phyloP scores from a whole-genome alignment of 805 yeast genomes.

The Kregervanrija pseudodelftensis region DNA sequence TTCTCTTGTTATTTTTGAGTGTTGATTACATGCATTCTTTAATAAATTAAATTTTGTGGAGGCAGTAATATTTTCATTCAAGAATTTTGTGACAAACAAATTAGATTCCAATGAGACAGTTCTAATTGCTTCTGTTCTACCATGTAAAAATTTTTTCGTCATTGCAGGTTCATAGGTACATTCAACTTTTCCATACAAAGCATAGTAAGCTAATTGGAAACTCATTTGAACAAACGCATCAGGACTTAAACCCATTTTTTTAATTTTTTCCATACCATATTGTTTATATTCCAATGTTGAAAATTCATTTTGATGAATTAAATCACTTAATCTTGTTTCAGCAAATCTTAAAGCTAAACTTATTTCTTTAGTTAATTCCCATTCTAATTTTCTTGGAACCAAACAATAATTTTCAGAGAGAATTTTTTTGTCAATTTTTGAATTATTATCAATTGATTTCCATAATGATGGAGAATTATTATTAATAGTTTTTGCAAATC shows the following conservation, averaged over 20 bases:
- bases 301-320: conserved; percentile 85
- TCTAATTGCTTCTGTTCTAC: conserved; percentile 88
- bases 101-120: conserved; percentile 78
- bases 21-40: conserved; percentile 64
- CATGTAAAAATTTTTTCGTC: conserved; percentile 84
- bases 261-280: conserved; percentile 72
- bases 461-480: conserved; percentile 68
- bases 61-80: conserved; percentile 55
- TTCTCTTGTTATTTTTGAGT: conserved; percentile 57
- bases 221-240: conserved; percentile 94
- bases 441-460: conserved; percentile 44
- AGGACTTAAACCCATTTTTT: conserved; percentile 81
- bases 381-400: conserved; percentile 80
- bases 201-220: conserved; percentile 87
- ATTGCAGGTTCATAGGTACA: conserved; percentile 95
- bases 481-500: conserved; percentile 80
- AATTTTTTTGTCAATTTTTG: conserved; percentile 26
- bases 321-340: conserved; percentile 80
- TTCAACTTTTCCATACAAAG: conserved; percentile 86
- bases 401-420: conserved; percentile 41
- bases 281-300: conserved; percentile 65
- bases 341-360: conserved; percentile 80
- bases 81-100: conserved; percentile 75
- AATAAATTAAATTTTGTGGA: conserved; percentile 53
- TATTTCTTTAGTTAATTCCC: conserved; percentile 75